These are phyloP conservation scores for Mycena vulgaris DNA, from an alignment of 768 basidiomycete species.

Conservation along the genomic window DNA sequence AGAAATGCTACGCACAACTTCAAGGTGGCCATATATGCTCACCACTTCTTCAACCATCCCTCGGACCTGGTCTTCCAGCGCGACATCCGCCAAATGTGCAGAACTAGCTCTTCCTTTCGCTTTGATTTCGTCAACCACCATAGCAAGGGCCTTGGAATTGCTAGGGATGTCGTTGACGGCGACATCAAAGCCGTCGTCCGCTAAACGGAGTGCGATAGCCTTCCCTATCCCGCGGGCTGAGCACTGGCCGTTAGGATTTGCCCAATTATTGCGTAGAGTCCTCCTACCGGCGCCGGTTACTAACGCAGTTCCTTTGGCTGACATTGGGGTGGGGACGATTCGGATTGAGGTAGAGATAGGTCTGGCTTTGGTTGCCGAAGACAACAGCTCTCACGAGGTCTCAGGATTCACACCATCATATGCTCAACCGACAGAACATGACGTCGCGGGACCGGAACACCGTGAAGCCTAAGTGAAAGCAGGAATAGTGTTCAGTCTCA, in stretches of 20 bases:
- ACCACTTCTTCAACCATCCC: slow-evolving; percentile 48
- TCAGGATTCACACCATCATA: too few species aligned
- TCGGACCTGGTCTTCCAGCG: slow-evolving; percentile 52
- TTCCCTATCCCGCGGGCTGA: slow-evolving; percentile 59
- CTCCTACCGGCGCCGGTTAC: slow-evolving; percentile 50
- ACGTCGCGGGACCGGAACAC: too few species aligned
- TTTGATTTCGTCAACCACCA: slow-evolving; percentile 44
- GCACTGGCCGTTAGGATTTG: background rate
- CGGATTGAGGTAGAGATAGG: background rate
- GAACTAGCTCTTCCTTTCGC: slow-evolving; percentile 35
- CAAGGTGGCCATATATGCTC: slow-evolving; percentile 50
- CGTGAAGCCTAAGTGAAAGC: too few species aligned
- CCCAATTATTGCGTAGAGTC: background rate
- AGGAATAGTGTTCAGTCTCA: too few species aligned
- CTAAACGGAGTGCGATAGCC: slow-evolving; percentile 58
- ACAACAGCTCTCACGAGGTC: too few species aligned
- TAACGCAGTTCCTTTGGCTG: slow-evolving; percentile 48
- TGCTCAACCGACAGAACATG: too few species aligned
- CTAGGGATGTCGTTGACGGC: slow-evolving; percentile 54
- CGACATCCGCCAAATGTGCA: slow-evolving; percentile 48
- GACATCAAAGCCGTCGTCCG: slow-evolving; percentile 57
- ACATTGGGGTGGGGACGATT: background rate
- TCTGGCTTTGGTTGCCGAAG: background rate
- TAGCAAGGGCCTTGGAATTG: slow-evolving; percentile 42
- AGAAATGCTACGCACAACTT: slow-evolving; percentile 18